Evolutionary conservation across 495 filamentous ascomycete species (phyloP).

Genomic region (Tricharina praecox): DNA sequence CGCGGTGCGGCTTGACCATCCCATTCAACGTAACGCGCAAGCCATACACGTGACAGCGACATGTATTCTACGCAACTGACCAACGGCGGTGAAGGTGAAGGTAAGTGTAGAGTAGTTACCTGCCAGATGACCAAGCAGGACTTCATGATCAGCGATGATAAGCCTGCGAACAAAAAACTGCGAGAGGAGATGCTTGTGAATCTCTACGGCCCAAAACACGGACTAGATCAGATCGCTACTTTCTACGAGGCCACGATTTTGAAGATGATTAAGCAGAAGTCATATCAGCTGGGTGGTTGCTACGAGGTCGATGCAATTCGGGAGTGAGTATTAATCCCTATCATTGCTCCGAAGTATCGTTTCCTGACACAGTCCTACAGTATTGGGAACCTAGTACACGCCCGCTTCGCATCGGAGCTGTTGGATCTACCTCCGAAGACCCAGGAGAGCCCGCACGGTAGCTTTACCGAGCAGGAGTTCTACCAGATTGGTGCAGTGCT

Average conservation of each 20-base stretch:
- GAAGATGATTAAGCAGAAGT: background rate
- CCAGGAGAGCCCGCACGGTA: constrained; percentile 31
- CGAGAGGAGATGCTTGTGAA: background rate
- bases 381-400: constrained; percentile 43
- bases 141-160: constrained; percentile 39
- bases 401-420: constrained; percentile 43
- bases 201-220: background rate
- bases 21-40: too few relatives aligned
- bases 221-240: background rate
- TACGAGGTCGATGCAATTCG: background rate
- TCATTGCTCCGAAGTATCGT: background rate
- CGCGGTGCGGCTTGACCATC: too few relatives aligned
- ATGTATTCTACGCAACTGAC: too few relatives aligned
- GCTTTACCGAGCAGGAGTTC: constrained; percentile 41
- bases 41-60: too few relatives aligned
- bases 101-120: too few relatives aligned
- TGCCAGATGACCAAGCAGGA: constrained; percentile 34
- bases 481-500: constrained; percentile 43
- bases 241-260: background rate
- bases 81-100: too few relatives aligned
- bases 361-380: constrained; percentile 3
- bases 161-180: background rate
- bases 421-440: constrained; percentile 49
- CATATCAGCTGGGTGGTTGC: background rate
- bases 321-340: background rate